phyloP scores from a whole-genome alignment of 768 basidiomycete species.

The Mycena alexandri region DNA sequence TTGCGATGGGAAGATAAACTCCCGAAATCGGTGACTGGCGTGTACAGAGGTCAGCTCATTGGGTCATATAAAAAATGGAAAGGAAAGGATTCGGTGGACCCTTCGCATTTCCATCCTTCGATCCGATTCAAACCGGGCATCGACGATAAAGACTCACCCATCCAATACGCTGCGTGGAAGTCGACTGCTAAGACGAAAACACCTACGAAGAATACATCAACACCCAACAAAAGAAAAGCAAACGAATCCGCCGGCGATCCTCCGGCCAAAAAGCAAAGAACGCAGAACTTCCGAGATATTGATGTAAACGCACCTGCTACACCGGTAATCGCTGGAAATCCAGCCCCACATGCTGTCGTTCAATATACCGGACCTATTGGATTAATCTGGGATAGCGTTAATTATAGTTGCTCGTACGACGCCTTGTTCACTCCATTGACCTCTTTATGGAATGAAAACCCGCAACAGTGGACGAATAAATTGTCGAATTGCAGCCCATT shows the following conservation, averaged over 20 bases:
- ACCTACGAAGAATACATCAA: too few relatives aligned
- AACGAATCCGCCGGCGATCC: too few relatives aligned
- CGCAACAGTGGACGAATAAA: background rate
- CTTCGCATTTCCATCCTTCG: background rate
- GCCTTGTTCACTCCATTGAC: background rate
- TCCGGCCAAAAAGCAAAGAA: too few relatives aligned
- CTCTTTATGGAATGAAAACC: background rate
- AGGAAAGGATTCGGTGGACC: background rate
- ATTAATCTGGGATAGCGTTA: slow-evolving; percentile 5
- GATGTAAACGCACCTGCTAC: too few relatives aligned
- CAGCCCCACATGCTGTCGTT: too few relatives aligned
- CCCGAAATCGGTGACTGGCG: background rate
- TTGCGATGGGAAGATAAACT: background rate
- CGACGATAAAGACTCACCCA: background rate
- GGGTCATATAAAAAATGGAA: background rate
- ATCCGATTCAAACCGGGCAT: background rate
- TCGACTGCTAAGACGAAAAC: background rate
- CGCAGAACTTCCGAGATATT: too few relatives aligned
- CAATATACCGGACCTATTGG: background rate
- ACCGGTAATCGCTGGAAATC: too few relatives aligned
- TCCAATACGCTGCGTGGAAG: background rate
- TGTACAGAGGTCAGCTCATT: slow-evolving; percentile 7
- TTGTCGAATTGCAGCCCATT: background rate
- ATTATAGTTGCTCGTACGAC: slow-evolving; percentile 12
- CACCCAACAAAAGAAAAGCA: slow-evolving; percentile 3